Conservation (phyloP, 2,329 filamentous ascomycete species). For the Aureobasidium namibiae region DNA sequence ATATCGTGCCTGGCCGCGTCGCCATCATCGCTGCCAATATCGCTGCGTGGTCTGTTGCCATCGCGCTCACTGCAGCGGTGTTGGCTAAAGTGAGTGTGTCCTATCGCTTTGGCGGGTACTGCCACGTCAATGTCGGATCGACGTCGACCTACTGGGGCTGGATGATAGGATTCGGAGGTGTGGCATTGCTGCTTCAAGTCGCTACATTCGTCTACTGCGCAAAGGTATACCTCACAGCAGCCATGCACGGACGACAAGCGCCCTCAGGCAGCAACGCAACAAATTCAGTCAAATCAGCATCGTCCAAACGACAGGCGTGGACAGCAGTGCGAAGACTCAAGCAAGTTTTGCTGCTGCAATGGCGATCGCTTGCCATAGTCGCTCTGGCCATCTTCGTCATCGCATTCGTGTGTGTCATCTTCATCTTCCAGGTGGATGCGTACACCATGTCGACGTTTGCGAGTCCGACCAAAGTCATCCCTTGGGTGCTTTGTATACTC, state of each 20-base stretch:
- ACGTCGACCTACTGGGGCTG: slow-evolving; percentile 32
- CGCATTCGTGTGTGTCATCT: slow-evolving; percentile 20
- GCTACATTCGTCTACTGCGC: slow-evolving; percentile 30
- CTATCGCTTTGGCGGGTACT: slow-evolving; percentile 67
- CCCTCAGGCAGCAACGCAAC: slow-evolving; percentile 12
- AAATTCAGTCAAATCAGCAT: slow-evolving; percentile 17
- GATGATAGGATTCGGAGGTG: slow-evolving; percentile 26
- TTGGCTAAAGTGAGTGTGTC: slow-evolving; percentile 28
- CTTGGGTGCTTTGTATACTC: slow-evolving; percentile 22
- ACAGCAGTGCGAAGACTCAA: slow-evolving; percentile 65
- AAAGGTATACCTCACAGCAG: slow-evolving; percentile 25
- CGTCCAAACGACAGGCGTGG: slow-evolving; percentile 35
- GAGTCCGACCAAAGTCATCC: slow-evolving; percentile 18
- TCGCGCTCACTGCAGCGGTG: slow-evolving; percentile 36
- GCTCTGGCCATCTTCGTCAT: slow-evolving; percentile 56
- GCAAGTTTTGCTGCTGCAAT: slow-evolving; percentile 72
- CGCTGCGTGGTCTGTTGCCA: slow-evolving; percentile 23
- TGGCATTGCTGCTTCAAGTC: slow-evolving; percentile 27
- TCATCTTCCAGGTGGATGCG: slow-evolving; percentile 20
- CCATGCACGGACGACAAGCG: slow-evolving; percentile 15
- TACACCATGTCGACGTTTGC: slow-evolving; percentile 17
- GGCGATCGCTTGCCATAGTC: slow-evolving; percentile 73
- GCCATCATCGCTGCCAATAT: slow-evolving; percentile 27
- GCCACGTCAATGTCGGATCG: slow-evolving; percentile 66
- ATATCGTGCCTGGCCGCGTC: slow-evolving; percentile 23